Percentiles rank a stretch among this genome's conserved stretches.
Conservation (phyloP, 2,329 filamentous ascomycete genomes). For the Ophiostoma australiae region DNA sequence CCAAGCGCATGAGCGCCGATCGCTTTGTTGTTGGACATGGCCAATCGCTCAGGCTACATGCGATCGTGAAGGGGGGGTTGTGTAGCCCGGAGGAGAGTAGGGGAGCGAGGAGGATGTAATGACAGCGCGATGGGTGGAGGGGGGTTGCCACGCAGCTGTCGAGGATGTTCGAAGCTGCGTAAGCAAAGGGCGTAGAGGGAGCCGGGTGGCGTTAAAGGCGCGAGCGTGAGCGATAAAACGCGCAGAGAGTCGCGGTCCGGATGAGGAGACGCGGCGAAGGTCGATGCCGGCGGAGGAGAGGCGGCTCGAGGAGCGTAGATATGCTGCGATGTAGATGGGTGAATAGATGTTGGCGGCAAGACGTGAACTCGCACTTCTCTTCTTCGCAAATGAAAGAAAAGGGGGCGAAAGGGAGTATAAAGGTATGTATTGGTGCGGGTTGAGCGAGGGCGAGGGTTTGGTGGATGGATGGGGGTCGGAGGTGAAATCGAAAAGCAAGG, state of each 20-base stretch:
- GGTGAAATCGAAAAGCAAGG: constrained; percentile 1
- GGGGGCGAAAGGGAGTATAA: background rate
- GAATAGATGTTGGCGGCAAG: background rate
- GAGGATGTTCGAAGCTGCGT: constrained; percentile 21
- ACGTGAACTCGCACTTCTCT: background rate
- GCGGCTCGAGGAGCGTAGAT: background rate
- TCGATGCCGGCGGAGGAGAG: background rate
- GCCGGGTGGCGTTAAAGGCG: background rate
- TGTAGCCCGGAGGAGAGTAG: constrained; percentile 27
- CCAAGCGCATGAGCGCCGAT: constrained; percentile 46
- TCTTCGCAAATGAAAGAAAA: background rate
- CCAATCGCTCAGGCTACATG: constrained; percentile 30
- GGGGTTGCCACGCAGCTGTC: constrained; percentile 21
- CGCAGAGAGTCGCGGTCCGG: constrained; percentile 9
- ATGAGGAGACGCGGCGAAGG: background rate
- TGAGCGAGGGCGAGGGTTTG: constrained; percentile 12
- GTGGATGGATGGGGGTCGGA: background rate
- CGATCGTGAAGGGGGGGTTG: constrained; percentile 29
- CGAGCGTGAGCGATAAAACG: background rate
- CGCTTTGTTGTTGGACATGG: constrained; percentile 55
- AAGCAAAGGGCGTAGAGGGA: background rate
- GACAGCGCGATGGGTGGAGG: constrained; percentile 18
- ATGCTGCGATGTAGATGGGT: background rate
- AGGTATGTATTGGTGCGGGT: background rate
- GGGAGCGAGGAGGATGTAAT: constrained; percentile 17